Percentiles rank a stretch among this genome's conserved stretches.
phyloP scores from a whole-genome alignment of 495 filamentous ascomycete genomes.

The Copromyces sp. region DNA sequence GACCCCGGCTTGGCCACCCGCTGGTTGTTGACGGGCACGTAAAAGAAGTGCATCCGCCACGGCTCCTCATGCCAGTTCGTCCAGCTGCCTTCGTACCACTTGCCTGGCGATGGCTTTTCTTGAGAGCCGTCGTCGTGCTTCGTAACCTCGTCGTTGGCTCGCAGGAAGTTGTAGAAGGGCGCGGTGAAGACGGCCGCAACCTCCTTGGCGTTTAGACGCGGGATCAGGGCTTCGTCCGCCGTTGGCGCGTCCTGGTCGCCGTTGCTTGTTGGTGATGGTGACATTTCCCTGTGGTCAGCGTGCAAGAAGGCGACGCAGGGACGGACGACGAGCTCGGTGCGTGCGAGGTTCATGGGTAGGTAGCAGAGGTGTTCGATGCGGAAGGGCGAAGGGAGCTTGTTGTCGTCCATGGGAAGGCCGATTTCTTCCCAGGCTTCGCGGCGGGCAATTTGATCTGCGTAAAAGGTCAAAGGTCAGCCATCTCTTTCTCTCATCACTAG shows the following conservation, averaged over 20 bases:
- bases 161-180: slow-evolving; percentile 65
- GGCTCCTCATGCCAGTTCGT: slow-evolving; percentile 46
- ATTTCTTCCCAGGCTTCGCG: slow-evolving; percentile 89
- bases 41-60: slow-evolving; percentile 85
- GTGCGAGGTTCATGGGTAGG: slow-evolving; percentile 68
- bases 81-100: slow-evolving; percentile 66
- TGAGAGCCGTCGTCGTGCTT: slow-evolving; percentile 2
- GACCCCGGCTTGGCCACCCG: slow-evolving; percentile 46
- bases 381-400: slow-evolving; percentile 58
- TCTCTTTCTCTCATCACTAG: not conserved
- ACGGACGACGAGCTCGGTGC: slow-evolving; percentile 70
- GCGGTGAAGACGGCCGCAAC: slow-evolving; percentile 87
- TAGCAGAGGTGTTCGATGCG: slow-evolving; percentile 74
- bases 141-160: slow-evolving; percentile 33
- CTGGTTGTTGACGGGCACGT: slow-evolving; percentile 59
- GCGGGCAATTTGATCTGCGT: slow-evolving; percentile 64
- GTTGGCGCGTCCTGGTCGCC: slow-evolving; percentile 12
- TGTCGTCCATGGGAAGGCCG: slow-evolving; percentile 59
- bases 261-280: too few relatives aligned
- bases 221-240: slow-evolving; percentile 64
- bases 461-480: slow-evolving; percentile 22
- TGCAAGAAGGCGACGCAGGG: slow-evolving; percentile 81
- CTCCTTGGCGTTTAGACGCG: slow-evolving; percentile 69
- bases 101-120: slow-evolving; percentile 38
- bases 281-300: slow-evolving; percentile 16